These are phyloP conservation scores for Hyphopichia wangnamkhiaoensis DNA, from an alignment of 1,139 yeast species.

Conservation along the genomic window DNA sequence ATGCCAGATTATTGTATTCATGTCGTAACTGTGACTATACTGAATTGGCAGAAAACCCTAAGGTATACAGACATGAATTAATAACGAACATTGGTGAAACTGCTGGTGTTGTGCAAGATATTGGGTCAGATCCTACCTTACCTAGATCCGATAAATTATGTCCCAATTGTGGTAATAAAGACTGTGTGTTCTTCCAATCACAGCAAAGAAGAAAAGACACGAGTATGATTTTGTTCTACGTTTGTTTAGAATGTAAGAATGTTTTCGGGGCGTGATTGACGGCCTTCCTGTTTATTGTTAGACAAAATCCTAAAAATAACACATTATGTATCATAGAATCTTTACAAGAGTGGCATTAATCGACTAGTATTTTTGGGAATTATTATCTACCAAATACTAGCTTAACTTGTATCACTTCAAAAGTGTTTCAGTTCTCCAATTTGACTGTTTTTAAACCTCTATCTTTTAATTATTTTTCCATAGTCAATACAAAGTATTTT, in stretches of 20 bases:
- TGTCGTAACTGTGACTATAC: conserved; percentile 96
- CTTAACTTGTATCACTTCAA: too few species aligned
- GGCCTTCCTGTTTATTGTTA: not conserved
- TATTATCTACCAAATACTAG: too few species aligned
- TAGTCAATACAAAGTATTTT: too few species aligned
- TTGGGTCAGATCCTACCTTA: conserved; percentile 93
- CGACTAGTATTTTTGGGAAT: too few species aligned
- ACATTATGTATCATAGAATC: not conserved
- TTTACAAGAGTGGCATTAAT: too few species aligned
- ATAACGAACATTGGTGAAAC: conserved; percentile 90
- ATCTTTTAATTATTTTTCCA: too few species aligned
- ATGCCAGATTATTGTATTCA: conserved; percentile 74
- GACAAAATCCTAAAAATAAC: not conserved
- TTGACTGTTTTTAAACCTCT: too few species aligned
- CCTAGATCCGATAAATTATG: conserved; percentile 94
- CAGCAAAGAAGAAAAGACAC: conserved; percentile 96
- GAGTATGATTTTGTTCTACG: conserved; percentile 92
- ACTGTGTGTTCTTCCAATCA: conserved; percentile 94
- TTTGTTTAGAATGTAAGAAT: conserved; percentile 82
- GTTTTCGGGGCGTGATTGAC: conserved; percentile 51
- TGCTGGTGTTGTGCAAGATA: conserved; percentile 97
- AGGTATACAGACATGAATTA: conserved; percentile 91
- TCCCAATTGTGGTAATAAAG: conserved; percentile 82
- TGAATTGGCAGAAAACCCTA: conserved; percentile 85
- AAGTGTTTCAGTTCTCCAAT: too few species aligned